phyloP scores from a whole-genome alignment of 192 early-diverging fungal species.

The Backusella westeae region DNA sequence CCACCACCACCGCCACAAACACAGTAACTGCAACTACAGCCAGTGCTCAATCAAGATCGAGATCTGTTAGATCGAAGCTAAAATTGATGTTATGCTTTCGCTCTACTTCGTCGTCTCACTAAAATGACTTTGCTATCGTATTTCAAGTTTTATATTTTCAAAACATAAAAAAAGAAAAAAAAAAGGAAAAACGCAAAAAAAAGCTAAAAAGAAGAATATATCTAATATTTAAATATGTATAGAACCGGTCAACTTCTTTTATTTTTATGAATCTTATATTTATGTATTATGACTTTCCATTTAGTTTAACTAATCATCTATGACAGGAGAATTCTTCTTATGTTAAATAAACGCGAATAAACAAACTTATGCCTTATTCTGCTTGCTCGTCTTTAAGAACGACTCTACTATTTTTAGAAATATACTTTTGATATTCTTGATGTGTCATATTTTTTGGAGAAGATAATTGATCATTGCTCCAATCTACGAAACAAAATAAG shows the following conservation, averaged over 20 bases:
- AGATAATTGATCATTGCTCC: not conserved
- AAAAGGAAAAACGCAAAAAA: not conserved
- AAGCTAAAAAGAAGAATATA: not conserved
- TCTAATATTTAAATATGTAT: not conserved
- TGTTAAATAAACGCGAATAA: slow-evolving; percentile 5
- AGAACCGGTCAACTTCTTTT: not conserved
- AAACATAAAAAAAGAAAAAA: not conserved
- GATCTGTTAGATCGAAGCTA: not conserved
- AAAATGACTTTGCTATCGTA: not conserved
- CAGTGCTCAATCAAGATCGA: not conserved
- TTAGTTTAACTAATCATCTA: not conserved
- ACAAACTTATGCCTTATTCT: not conserved
- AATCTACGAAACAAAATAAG: not conserved
- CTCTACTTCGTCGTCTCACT: not conserved
- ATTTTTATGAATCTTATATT: not conserved
- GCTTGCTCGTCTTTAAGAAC: not conserved
- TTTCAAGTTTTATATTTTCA: not conserved
- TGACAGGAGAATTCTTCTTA: slow-evolving; percentile 4
- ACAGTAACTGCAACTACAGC: not conserved
- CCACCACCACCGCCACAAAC: not conserved
- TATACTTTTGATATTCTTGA: not conserved
- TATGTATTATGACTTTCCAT: not conserved
- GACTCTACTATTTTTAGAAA: not conserved
- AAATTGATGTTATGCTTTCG: not conserved
- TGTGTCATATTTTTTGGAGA: not conserved